A percentile compares a stretch with the other conserved stretches of the same genome.
Evolutionary conservation across 1,284 basidiomycete genomes (phyloP).

Genomic region (Ganoderma sp.): DNA sequence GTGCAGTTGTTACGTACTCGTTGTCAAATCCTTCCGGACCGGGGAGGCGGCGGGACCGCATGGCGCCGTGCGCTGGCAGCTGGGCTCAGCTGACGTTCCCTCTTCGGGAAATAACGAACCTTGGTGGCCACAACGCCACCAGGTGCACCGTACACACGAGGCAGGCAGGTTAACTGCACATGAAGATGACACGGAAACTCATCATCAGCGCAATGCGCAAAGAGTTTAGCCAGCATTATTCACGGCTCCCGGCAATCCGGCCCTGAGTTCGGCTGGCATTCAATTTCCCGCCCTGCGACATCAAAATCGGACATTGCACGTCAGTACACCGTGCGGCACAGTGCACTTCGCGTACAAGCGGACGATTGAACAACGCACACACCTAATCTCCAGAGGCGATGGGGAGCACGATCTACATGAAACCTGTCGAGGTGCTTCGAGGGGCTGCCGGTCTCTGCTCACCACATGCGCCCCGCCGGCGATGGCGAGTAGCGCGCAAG

Average conservation of each 20-base stretch:
- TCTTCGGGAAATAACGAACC: not conserved
- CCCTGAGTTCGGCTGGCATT: not conserved
- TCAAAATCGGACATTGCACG: conserved; percentile 1
- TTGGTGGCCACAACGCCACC: conserved; percentile 10
- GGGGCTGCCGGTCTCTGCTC: not conserved
- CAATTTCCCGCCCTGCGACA: not conserved
- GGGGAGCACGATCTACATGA: not conserved
- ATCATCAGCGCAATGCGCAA: not conserved
- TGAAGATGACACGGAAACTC: not conserved
- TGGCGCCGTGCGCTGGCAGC: not conserved
- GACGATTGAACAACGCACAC: not conserved
- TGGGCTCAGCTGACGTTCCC: not conserved
- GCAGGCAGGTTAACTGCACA: not conserved
- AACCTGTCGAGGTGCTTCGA: no score
- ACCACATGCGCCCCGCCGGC: not conserved
- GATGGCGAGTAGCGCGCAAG: not conserved
- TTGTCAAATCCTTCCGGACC: not conserved
- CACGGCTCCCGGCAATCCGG: not conserved
- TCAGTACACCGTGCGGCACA: not conserved
- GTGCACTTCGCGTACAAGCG: not conserved
- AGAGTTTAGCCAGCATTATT: not conserved
- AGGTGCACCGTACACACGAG: conserved; percentile 5
- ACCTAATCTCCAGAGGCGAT: not conserved
- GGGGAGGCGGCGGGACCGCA: not conserved
- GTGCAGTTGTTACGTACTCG: not conserved